Evolutionary conservation across 768 basidiomycete genomes (phyloP).

Genomic region (Dentipellis sp.): DNA sequence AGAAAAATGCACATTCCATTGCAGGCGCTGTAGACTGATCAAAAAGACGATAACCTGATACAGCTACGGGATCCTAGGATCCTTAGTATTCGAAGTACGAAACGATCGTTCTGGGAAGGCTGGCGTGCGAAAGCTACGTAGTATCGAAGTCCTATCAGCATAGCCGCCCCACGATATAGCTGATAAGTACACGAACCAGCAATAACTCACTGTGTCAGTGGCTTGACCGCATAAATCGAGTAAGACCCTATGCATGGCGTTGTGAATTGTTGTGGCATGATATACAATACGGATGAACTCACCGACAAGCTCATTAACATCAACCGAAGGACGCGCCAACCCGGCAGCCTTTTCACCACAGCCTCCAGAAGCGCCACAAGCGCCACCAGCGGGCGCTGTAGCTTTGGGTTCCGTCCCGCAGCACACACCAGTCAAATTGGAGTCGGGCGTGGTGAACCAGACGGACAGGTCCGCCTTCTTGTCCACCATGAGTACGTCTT

Average conservation of each 20-base stretch:
- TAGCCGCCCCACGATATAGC: no score
- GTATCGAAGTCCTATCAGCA: no score
- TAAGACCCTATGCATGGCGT: conserved; percentile 19
- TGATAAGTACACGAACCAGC: no score
- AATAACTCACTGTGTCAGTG: neutral
- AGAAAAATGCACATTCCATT: no score
- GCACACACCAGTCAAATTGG: no score
- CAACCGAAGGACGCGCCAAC: neutral
- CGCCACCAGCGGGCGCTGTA: neutral
- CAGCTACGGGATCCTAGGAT: no score
- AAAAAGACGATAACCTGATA: no score
- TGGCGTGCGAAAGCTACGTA: no score
- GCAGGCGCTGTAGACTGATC: no score
- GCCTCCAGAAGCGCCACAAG: neutral
- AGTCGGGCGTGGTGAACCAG: neutral
- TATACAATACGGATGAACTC: neutral
- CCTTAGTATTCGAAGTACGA: no score
- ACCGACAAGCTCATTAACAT: neutral
- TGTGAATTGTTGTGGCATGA: conserved; percentile 39
- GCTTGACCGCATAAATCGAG: neutral
- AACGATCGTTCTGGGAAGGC: no score
- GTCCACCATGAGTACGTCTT: neutral
- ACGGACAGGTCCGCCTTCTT: neutral
- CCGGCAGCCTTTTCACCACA: neutral
- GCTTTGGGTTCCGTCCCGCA: no score